Evolutionary conservation across 2,329 filamentous ascomycete genomes (phyloP), one percentile per base, ranked within the genome.

Genomic region (Cladosporium cucumerinum): DNA sequence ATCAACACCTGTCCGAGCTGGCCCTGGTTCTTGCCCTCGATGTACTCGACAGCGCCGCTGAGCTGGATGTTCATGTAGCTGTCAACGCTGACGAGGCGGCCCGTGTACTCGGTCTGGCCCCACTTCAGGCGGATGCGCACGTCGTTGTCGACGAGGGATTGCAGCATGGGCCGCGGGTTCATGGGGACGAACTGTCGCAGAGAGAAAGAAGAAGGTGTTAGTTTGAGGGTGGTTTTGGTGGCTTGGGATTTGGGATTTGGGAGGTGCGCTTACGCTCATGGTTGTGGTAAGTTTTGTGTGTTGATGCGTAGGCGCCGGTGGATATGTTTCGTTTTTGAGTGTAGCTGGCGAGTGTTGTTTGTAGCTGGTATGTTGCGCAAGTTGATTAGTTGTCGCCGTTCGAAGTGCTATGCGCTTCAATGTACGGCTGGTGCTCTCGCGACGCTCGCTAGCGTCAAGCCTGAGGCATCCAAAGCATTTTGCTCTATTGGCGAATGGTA

Each of bases 31-130:
- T 96, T 91, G 71, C 92, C 89, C 76, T 93, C 88, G 75, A 97
- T 91, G 80, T 89, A 97, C 80, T 99, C 95, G 80, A 97, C 91
- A 60, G 94, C 93, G 73, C 90, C 89, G 70, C 89, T 88, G 69
- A 99, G 86, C 81, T 98, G 93, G 69, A 99, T 88, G 82, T 99
- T 99, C 94, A 99, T 98, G 84, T 99, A 99, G 76, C 91, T 93
- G 82, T 99, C 95, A 75, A 96, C 91, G 73, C 90, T 94, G 75
- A 97, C 91, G 68, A 99, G 87, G 70, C 87, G 87, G 77, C 95
- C 95, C 79, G 94, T 96, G 86, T 99, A 99, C 79, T 99, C 95
- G 66, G 92, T 95, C 80, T 97, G 89, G 72, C 92, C 93, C 95
- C 95, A 99, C 86, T 99, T 99, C 69, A 99, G 86, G 73, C 93